Percentiles rank a stretch among this genome's conserved stretches.
Evolutionary conservation across 306 rosid species (phyloP).

Genomic region (Medicago ruthenica): DNA sequence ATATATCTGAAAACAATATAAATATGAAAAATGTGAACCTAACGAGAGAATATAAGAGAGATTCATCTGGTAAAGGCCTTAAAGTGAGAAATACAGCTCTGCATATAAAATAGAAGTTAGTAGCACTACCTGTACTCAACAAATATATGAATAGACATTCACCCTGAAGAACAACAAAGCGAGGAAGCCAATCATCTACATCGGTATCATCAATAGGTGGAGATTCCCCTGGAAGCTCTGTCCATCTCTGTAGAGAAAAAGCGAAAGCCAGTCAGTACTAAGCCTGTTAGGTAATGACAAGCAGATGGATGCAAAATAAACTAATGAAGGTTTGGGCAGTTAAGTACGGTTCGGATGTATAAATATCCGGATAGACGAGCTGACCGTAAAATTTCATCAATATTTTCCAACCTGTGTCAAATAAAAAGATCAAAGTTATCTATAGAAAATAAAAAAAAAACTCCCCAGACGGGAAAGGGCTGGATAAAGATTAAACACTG

Average conservation of each 20-base stretch:
- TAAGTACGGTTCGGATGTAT: conserved; percentile 74
- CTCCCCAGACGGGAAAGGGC: not conserved
- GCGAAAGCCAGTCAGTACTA: conserved; percentile 27
- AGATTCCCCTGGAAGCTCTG: conserved; percentile 85
- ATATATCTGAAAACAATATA: no score
- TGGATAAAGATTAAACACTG: not conserved
- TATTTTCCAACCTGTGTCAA: conserved; percentile 75
- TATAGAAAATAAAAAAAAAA: conserved; percentile 22
- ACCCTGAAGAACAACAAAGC: conserved; percentile 85
- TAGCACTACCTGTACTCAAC: not conserved
- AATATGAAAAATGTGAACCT: no score
- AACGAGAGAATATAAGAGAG: not conserved
- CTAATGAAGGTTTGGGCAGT: conserved; percentile 30
- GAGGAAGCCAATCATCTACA: conserved; percentile 91
- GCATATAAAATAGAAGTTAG: not conserved
- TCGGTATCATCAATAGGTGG: conserved; percentile 80
- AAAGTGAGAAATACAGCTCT: not conserved
- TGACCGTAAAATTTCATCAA: conserved; percentile 81
- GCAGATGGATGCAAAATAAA: conserved; percentile 31
- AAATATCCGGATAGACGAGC: conserved; percentile 84
- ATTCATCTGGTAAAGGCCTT: not conserved
- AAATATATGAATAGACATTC: conserved; percentile 70
- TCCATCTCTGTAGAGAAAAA: conserved; percentile 68
- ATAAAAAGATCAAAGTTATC: conserved; percentile 31
- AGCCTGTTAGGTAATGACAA: conserved; percentile 15